phyloP scores from a whole-genome alignment of 2,329 filamentous ascomycete genomes.

The Epichloe gansuensis region DNA sequence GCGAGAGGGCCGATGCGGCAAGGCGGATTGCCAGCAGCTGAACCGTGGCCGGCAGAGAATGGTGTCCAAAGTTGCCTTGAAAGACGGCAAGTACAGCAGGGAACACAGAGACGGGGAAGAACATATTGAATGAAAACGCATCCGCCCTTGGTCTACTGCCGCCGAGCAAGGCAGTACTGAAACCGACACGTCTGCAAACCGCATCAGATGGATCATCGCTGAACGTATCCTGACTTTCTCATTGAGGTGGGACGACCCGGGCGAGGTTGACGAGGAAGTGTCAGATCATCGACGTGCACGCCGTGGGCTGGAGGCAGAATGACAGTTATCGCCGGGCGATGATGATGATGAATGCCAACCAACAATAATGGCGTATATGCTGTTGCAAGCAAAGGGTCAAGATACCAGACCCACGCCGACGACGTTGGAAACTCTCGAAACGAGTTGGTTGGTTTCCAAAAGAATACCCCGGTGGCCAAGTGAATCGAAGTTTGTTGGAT shows the following conservation, averaged over 20 bases:
- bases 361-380: too few relatives aligned
- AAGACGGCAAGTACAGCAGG: slow-evolving; percentile 21
- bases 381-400: neutral
- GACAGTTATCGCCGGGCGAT: neutral
- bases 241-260: slow-evolving; percentile 21
- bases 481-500: too few relatives aligned
- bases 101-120: slow-evolving; percentile 11
- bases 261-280: slow-evolving; percentile 14
- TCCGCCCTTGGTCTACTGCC: slow-evolving; percentile 20
- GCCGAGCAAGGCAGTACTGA: slow-evolving; percentile 14
- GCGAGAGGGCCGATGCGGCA: slow-evolving; percentile 22
- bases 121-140: slow-evolving; percentile 17
- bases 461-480: too few relatives aligned
- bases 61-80: slow-evolving; percentile 25
- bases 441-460: too few relatives aligned
- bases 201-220: slow-evolving; percentile 26
- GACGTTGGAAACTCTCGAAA: too few relatives aligned
- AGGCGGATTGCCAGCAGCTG: slow-evolving; percentile 21
- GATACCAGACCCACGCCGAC: neutral
- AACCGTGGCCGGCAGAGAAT: slow-evolving; percentile 23
- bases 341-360: too few relatives aligned
- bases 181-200: slow-evolving; percentile 17
- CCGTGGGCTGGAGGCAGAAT: neutral
- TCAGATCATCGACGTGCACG: slow-evolving; percentile 6
- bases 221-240: slow-evolving; percentile 26